Evolutionary conservation across 1,139 yeast species (phyloP).

Genomic region (Lodderomyces beijingensis): DNA sequence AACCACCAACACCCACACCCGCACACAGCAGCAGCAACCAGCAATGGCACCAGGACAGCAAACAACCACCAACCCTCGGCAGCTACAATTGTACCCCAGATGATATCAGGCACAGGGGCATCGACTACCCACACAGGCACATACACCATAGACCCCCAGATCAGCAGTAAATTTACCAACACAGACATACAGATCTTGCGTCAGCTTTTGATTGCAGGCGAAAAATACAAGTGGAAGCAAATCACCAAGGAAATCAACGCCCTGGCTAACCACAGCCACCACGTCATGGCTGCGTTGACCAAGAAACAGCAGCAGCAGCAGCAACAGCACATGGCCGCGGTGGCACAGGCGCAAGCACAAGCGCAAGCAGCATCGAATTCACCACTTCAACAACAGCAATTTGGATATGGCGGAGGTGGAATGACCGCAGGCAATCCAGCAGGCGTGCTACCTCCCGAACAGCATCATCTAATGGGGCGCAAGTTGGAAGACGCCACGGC

Average conservation of each 20-base stretch:
- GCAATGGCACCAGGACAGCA: conserved; percentile 2
- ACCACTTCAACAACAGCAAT: conserved; percentile 5
- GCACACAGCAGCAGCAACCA: conserved; percentile 1
- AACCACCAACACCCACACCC: conserved; percentile 3
- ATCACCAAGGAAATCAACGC: conserved; percentile 41
- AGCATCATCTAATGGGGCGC: background rate
- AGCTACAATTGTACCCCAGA: conserved; percentile 4
- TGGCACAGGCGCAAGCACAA: conserved; percentile 3
- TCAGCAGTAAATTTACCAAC: conserved; percentile 25
- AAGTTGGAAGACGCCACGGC: background rate
- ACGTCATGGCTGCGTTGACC: conserved; percentile 16
- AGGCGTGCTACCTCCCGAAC: background rate
- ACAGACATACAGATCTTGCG: conserved; percentile 38
- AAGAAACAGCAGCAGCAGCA: conserved; percentile 5
- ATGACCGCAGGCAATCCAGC: background rate
- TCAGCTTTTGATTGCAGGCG: conserved; percentile 38
- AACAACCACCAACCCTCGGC: conserved; percentile 3
- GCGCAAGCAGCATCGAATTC: conserved; percentile 3
- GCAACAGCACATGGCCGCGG: conserved; percentile 6
- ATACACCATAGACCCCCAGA: conserved; percentile 8
- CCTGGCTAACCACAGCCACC: conserved; percentile 12
- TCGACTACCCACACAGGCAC: conserved; percentile 12
- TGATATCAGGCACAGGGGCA: conserved; percentile 13
- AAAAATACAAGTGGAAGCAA: conserved; percentile 46
- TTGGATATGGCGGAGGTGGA: conserved; percentile 1